Base-by-base conservation (phyloP, 768 basidiomycete genomes). In the Mycena epipterygia region DNA sequence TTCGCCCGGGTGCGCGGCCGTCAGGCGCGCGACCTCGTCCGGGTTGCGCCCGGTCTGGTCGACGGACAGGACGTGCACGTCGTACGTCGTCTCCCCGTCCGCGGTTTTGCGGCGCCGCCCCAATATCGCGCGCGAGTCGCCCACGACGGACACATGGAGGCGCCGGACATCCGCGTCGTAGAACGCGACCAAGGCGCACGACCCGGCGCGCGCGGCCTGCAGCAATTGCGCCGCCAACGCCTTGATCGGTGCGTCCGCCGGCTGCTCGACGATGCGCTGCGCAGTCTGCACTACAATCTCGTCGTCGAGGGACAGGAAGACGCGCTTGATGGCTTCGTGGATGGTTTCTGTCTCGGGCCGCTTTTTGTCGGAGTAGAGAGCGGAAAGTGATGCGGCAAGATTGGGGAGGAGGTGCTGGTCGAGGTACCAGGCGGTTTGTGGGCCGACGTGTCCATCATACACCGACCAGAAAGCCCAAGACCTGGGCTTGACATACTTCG, bases 41-140 rank as follows among this genome's bases (percentile, higher is more conserved):
- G 81, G 75, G 71, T 87, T 85, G 29, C 73, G 39, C 2, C 80
- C 81, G 48, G 78, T 85, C 68, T 87, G 85, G 58, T 87, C 87
- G 2, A 73, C 61, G 9, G 84, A 82, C 29, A 88, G 81, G 17
- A 82, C 77, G 63, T 81, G 83, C 1, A 83, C 81, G 48, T 84
- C 80, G 74, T 84, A 88, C 58, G 67, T 17, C 70, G 76, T n/a
- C 64, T 67, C 5, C 76, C 81, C 67, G 64, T 74, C 70, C 19
- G 68, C 70, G 13, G 51, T 21, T 25, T 56, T 58, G 2, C 78
- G 70, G 2, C 80, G 82, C 27, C 87, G 78, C 0, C 88, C 88
- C 16, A 88, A 79, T 5, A 89, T 79, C 2, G 88, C 88, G 44
- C 87, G 85, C 6, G 83, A 86, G 70, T 87, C 85, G 0, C 88